phyloP scores from a whole-genome alignment of 2,329 filamentous ascomycete species.

The Sarocladium strictum region DNA sequence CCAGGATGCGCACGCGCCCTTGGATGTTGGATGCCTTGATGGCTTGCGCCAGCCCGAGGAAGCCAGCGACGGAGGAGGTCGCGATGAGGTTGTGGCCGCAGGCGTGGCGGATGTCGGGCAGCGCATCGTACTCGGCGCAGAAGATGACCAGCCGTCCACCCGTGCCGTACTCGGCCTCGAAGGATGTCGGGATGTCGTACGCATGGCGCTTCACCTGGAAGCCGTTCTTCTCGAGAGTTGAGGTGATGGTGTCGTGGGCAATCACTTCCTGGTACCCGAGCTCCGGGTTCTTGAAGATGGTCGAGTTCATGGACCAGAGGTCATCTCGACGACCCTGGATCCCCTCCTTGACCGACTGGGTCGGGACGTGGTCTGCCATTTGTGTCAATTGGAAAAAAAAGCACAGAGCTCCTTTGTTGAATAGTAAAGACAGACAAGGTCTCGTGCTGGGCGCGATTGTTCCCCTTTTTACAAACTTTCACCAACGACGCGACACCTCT shows the following conservation, averaged over 20 bases:
- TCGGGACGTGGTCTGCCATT: not conserved
- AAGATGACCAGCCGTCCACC: constrained; percentile 9
- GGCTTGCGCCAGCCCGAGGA: constrained; percentile 23
- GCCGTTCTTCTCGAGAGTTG: constrained; percentile 26
- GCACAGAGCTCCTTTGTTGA: no score
- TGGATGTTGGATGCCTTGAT: constrained; percentile 21
- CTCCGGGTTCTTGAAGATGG: constrained; percentile 39
- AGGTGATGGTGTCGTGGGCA: constrained; percentile 34
- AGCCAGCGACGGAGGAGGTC: constrained; percentile 25
- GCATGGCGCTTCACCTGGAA: constrained; percentile 28
- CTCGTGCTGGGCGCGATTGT: no score
- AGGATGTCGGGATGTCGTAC: constrained; percentile 28
- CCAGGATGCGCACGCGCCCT: constrained; percentile 31
- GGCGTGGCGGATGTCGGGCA: constrained; percentile 30
- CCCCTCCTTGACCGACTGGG: not conserved
- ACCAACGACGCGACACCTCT: no score
- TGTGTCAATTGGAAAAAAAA: no score
- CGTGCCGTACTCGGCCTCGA: constrained; percentile 32
- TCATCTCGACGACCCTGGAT: not conserved
- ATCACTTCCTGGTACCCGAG: constrained; percentile 35
- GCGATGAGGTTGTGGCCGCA: constrained; percentile 27
- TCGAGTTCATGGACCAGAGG: constrained; percentile 21
- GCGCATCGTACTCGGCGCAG: constrained; percentile 20
- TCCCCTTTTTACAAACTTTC: no score
- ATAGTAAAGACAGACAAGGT: no score